phyloP scores from a whole-genome alignment of 768 basidiomycete species.

The Xanthoconium purpureum region DNA sequence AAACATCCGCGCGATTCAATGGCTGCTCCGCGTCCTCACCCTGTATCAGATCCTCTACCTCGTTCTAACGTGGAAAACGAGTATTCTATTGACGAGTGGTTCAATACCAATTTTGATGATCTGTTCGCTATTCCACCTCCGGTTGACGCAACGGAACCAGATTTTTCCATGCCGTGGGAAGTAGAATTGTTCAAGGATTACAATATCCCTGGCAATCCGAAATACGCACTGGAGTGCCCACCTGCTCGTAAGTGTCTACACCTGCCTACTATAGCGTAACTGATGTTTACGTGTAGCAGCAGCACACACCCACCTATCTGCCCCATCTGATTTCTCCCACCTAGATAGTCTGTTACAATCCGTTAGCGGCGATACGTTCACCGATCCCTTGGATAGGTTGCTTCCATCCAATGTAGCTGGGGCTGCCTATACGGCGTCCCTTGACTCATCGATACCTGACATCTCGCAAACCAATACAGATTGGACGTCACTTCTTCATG shows the following conservation, averaged over 20 bases:
- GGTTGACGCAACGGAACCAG: conserved; percentile 24
- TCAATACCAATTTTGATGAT: conserved; percentile 22
- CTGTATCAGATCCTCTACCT: conserved; percentile 33
- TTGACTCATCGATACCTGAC: conserved; percentile 1
- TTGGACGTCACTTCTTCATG: conserved; percentile 16
- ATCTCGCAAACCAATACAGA: conserved; percentile 2
- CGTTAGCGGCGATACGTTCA: not conserved
- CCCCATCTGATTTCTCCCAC: not conserved
- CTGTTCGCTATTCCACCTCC: conserved; percentile 29
- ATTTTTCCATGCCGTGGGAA: conserved; percentile 27
- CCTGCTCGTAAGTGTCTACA: conserved; percentile 5
- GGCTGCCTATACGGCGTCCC: not conserved
- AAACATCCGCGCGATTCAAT: conserved; percentile 30
- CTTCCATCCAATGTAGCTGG: not conserved
- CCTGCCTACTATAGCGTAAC: not conserved
- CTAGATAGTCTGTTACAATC: conserved; percentile 10
- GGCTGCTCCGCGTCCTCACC: conserved; percentile 21
- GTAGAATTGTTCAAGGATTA: conserved; percentile 36
- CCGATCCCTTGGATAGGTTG: not conserved
- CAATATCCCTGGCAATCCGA: conserved; percentile 9
- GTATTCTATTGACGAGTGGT: conserved; percentile 37
- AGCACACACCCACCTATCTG: not conserved
- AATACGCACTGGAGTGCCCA: not conserved
- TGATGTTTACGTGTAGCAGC: not conserved
- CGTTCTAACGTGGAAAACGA: conserved; percentile 13